Base-by-base conservation (phyloP, 768 basidiomycete genomes). In the Suillus alpinus region DNA sequence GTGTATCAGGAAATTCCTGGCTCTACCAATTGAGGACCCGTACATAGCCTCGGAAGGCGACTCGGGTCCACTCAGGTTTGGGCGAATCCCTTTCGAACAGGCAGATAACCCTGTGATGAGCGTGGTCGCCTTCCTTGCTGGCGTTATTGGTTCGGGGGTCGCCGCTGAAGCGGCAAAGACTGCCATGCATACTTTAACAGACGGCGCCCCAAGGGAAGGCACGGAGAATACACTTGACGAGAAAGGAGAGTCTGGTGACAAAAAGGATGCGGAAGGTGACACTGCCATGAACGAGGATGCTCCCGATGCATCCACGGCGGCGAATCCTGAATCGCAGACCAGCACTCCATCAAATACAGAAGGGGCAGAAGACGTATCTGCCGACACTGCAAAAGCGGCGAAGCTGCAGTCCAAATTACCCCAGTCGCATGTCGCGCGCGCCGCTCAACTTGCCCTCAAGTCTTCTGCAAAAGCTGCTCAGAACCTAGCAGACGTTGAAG, bases 21-120 rank as follows among this genome's bases (percentile, higher is more conserved):
- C 94, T 71, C 77, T 98, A 36, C 97, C 97, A 1, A 99, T 99
- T 68, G 97, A 99, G 73, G 97, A 98, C 68, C 87, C 89, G 16
- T 99, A 95, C 72, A 76, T 98, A 44, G 85, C 86, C 36, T 81
- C 84, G 3, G 91, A 92, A 67, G 90, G 83, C 2, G 86, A 87
- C 23, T 83, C 88, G 77, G 93, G 93, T 9, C 79, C 88, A 1
- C 76, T 95, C 47, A 76, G 89, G 59, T 94, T 87, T 58, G 86
- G 87, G 0, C 77, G 89, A 16, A 81, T 97, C 58, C 96, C 96
- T 0, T 97, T 98, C 71, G 91, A 94, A 67, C 92, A 94, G 71
- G 86, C 92, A 5, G 97, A 99, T 69, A 98, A 98, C 69, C 97
- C 97, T 0, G 94, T 99, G 18, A 94, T 99, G 94, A 94, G 92